Conservation (phyloP, 2,329 filamentous ascomycete species). For the Thelonectria rubi region DNA sequence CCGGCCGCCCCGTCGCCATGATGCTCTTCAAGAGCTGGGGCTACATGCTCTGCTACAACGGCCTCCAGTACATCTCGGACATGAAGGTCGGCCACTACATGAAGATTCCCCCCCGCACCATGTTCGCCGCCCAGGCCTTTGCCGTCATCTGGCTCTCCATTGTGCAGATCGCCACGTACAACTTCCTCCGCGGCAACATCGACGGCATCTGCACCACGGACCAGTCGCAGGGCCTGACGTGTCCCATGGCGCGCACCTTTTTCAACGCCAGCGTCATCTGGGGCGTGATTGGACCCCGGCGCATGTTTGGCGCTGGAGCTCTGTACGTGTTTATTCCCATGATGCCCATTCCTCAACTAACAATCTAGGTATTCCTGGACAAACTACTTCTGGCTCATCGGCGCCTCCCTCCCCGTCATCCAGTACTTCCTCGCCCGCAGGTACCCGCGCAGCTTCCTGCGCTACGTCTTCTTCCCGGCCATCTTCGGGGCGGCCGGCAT, state of each 20-base stretch:
- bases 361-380: slow-evolving; percentile 61
- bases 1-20: slow-evolving; percentile 74
- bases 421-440: slow-evolving; percentile 70
- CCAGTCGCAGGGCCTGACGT: slow-evolving; percentile 68
- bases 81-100: slow-evolving; percentile 76
- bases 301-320: slow-evolving; percentile 71
- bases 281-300: slow-evolving; percentile 72
- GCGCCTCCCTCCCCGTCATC: slow-evolving; percentile 67
- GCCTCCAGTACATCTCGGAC: slow-evolving; percentile 70
- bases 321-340: slow-evolving; percentile 43
- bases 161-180: slow-evolving; percentile 59
- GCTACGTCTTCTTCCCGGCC: slow-evolving; percentile 73
- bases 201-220: slow-evolving; percentile 62
- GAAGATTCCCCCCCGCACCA: slow-evolving; percentile 67
- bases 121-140: slow-evolving; percentile 68
- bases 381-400: slow-evolving; percentile 78
- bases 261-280: slow-evolving; percentile 66
- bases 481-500: slow-evolving; percentile 71
- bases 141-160: slow-evolving; percentile 69
- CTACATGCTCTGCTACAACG: slow-evolving; percentile 73
- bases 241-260: slow-evolving; percentile 58
- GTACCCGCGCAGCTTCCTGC: slow-evolving; percentile 68
- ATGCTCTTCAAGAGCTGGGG: slow-evolving; percentile 83
- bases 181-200: slow-evolving; percentile 17
- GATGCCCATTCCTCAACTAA: neutral